Evolutionary conservation across 2,329 filamentous ascomycete species (phyloP).

Genomic region (Diaporthe nobilis): DNA sequence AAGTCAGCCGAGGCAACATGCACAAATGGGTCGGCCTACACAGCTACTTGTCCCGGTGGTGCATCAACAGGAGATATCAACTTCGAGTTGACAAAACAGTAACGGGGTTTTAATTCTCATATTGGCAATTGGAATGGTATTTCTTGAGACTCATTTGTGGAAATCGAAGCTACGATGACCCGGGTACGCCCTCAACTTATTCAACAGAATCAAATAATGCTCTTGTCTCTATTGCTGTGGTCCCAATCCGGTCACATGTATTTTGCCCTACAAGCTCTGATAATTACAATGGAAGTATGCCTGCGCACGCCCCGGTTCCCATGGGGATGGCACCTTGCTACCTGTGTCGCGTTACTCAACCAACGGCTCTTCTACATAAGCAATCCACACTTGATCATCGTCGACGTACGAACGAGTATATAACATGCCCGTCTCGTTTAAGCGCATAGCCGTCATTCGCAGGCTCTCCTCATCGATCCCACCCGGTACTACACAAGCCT

Average conservation of each 20-base stretch:
- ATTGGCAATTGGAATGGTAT: not conserved
- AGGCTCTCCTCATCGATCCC: not conserved
- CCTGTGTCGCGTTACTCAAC: not conserved
- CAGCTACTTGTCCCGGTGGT: conserved; percentile 60
- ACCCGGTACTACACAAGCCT: not conserved
- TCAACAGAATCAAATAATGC: not conserved
- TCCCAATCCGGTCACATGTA: no score
- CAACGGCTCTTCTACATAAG: conserved; percentile 27
- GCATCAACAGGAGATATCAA: conserved; percentile 61
- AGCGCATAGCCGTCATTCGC: conserved; percentile 21
- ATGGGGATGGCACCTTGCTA: no score
- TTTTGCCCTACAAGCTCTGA: not conserved
- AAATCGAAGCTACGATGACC: not conserved
- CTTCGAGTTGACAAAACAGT: conserved; percentile 54
- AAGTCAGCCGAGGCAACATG: conserved; percentile 65
- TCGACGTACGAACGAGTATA: conserved; percentile 20
- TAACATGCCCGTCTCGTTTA: conserved; percentile 18
- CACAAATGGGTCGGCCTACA: conserved; percentile 63
- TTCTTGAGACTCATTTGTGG: not conserved
- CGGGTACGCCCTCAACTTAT: not conserved
- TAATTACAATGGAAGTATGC: not conserved
- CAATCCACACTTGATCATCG: conserved; percentile 4
- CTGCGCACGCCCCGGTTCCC: not conserved
- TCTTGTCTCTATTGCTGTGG: not conserved
- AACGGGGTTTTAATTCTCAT: not conserved